A percentile compares a stretch with the other conserved stretches of the same genome.
Evolutionary conservation across 257 asterid genomes (phyloP).

Genomic region (Solanum infundibuliforme): DNA sequence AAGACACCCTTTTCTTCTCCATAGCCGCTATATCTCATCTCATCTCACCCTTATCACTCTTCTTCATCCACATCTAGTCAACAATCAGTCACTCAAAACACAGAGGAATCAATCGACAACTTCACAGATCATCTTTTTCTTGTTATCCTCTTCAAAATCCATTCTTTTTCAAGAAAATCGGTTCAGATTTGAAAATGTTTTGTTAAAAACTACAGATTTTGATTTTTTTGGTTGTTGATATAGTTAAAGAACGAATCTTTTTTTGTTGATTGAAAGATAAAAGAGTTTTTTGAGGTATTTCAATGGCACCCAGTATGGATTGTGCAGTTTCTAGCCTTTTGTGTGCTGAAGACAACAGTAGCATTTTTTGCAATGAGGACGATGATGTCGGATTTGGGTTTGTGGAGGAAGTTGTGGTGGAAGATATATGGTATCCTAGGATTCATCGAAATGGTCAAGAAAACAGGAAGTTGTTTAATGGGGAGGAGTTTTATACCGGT

Average conservation of each 20-base stretch:
- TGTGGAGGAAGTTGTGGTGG: slow-evolving; percentile 7
- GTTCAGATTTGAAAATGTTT: background rate
- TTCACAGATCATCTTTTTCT: background rate
- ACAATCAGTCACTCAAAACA: background rate
- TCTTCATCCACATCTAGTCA: background rate
- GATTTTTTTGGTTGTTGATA: background rate
- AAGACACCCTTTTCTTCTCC: background rate
- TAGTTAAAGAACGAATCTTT: background rate
- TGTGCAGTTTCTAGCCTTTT: slow-evolving; percentile 21
- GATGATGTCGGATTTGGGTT: background rate
- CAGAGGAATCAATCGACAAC: background rate
- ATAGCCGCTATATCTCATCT: background rate
- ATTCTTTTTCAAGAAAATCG: background rate
- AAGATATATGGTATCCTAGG: slow-evolving; percentile 5
- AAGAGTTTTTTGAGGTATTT: background rate
- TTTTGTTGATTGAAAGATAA: background rate
- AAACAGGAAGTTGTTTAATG: background rate
- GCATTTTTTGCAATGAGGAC: slow-evolving; percentile 16
- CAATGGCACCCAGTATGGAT: slow-evolving; percentile 33
- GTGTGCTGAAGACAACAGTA: slow-evolving; percentile 28
- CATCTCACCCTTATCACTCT: background rate
- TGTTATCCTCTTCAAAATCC: background rate
- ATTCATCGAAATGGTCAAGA: slow-evolving; percentile 8
- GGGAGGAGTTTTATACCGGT: slow-evolving; percentile 13
- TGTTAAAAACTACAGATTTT: background rate